Evolutionary conservation across 306 rosid species (phyloP), one percentile per base, ranked within the genome.

Genomic region (Dryas octopetala): DNA sequence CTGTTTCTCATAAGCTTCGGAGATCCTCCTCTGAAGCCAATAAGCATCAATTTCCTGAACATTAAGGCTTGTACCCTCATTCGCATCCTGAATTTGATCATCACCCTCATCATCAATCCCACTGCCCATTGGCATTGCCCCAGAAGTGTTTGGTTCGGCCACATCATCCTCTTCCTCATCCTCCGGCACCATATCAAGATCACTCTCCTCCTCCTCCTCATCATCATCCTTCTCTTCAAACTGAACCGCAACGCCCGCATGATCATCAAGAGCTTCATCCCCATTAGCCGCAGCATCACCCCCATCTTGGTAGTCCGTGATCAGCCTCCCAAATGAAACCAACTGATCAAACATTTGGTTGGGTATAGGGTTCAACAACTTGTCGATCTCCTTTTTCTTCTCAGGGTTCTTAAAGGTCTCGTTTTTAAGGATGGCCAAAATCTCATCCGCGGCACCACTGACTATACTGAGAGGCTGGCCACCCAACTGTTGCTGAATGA

Each of bases 1-100:
- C 81, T 79, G 92, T 76, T 91, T 96, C 63, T 90, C 96, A 69
- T 83, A 95, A 40, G 97, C 97, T 71, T 79, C 91, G 19, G 99
- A 95, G 49, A 95, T 95, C 83, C 90, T 95, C 87, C 99, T 85
- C 86, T 95, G 99, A 69, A 95, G 90, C 99, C 99, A 95, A 82
- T 92, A 95, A 5, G 99, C 99, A 85, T 88, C 97, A 65, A 95
- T 92, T 80, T 89, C 97, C 86, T 92, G 97, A 73, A 90, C 99
- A 79, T 90, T 90, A 13, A 89, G 84, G 59, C 79, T 80, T 95
- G 86, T 87, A 14, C 76, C 74, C 97, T 82, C 81, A 28, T 85
- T 87, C 51, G 83, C 97, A 54, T 91, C 96, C 38, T 78, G 84
- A 90, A 82, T 84, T 19, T 87, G 88, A 38, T 89, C 93, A 16